These are phyloP conservation scores for Chimonanthus salicifolius DNA, from an alignment of 164 flowering plant species.

Conservation along the genomic window DNA sequence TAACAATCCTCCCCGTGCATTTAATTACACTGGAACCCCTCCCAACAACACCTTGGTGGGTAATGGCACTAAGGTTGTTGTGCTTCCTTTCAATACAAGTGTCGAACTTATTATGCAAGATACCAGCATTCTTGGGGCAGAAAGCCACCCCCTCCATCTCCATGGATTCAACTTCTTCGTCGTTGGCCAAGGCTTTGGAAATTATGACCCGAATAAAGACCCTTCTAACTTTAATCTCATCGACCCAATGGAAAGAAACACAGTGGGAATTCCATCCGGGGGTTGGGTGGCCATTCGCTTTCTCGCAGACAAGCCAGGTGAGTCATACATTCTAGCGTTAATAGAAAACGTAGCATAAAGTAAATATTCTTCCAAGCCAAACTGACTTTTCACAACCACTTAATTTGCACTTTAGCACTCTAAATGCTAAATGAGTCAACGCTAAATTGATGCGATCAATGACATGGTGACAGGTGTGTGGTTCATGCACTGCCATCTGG, in stretches of 20 bases:
- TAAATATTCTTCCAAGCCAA: too few relatives aligned
- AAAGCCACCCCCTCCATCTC: constrained; percentile 65
- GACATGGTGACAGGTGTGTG: constrained; percentile 36
- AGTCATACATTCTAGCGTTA: not conserved
- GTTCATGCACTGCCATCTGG: constrained; percentile 68
- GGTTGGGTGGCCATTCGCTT: constrained; percentile 71
- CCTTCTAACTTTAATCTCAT: constrained; percentile 44
- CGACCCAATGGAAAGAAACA: constrained; percentile 60
- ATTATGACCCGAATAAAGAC: constrained; percentile 44
- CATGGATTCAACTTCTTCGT: constrained; percentile 66
- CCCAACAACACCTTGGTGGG: constrained; percentile 43
- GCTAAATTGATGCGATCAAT: too few relatives aligned
- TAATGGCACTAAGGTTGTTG: constrained; percentile 47
- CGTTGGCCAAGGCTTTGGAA: constrained; percentile 62
- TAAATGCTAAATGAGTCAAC: not conserved
- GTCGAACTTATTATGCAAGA: constrained; percentile 63
- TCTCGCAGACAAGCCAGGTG: constrained; percentile 63
- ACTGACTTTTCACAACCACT: too few relatives aligned
- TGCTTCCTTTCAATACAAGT: constrained; percentile 41
- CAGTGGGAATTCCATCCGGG: constrained; percentile 51
- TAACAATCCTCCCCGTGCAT: constrained; percentile 22
- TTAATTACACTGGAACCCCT: constrained; percentile 58
- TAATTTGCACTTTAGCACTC: too few relatives aligned
- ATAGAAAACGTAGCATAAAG: too few relatives aligned
- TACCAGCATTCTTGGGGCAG: constrained; percentile 56